Conservation (phyloP, 176 grass and related monocot species). For the Metroxylon sagu region DNA sequence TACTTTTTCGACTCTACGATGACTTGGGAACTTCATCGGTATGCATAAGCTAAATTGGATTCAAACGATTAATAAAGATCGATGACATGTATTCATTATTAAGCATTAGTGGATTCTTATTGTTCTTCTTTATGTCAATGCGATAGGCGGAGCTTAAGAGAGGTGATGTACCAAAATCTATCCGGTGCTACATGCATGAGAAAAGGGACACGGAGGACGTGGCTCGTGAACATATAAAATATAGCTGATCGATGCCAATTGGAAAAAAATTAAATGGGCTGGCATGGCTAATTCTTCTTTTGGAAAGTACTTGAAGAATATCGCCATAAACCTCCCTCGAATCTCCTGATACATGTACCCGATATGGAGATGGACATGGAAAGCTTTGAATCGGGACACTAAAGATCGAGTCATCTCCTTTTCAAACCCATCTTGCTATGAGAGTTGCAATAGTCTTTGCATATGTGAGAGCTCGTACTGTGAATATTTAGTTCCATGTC, state of each 20-base stretch:
- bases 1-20: slow-evolving; percentile 10
- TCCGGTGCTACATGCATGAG: slow-evolving; percentile 28
- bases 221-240: slow-evolving; percentile 19
- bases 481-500: too few species aligned
- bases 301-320: slow-evolving; percentile 2
- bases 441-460: too few species aligned
- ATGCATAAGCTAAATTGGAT: background rate
- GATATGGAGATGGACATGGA: slow-evolving; percentile 23
- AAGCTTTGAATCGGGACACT: slow-evolving; percentile 2
- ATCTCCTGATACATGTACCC: slow-evolving; percentile 5
- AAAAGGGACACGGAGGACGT: background rate
- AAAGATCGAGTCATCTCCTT: slow-evolving; percentile 13
- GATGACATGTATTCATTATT: background rate
- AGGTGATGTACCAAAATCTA: slow-evolving; percentile 20
- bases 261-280: slow-evolving; percentile 18
- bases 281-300: background rate
- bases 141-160: slow-evolving; percentile 7
- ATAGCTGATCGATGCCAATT: slow-evolving; percentile 6
- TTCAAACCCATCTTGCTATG: slow-evolving; percentile 2
- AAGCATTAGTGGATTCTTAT: background rate
- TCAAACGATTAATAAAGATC: background rate
- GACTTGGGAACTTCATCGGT: slow-evolving; percentile 25
- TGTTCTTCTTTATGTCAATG: background rate
- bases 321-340: background rate
- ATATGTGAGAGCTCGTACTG: too few species aligned